These are phyloP conservation scores for Melampsora americana DNA, from an alignment of 1,284 basidiomycete genomes.

Conservation along the genomic window DNA sequence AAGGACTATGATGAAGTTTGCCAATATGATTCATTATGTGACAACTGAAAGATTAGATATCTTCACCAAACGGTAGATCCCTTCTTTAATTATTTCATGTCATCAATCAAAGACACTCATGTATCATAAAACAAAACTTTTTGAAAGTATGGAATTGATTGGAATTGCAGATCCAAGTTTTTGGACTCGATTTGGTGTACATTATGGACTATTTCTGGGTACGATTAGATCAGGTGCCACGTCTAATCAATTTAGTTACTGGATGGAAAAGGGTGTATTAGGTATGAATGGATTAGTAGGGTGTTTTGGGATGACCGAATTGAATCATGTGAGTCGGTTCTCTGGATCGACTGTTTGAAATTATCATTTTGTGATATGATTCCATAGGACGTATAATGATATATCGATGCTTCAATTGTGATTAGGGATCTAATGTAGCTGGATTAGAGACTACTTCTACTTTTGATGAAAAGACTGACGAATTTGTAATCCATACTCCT, in stretches of 20 bases:
- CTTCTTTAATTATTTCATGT: background rate
- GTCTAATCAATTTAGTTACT: slow-evolving; percentile 58
- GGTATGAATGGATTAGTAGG: slow-evolving; percentile 61
- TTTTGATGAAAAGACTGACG: slow-evolving; percentile 60
- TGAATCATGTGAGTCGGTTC: slow-evolving; percentile 48
- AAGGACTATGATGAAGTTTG: slow-evolving; percentile 54
- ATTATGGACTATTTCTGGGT: slow-evolving; percentile 61
- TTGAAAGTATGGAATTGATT: slow-evolving; percentile 46
- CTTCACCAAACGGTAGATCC: slow-evolving; percentile 56
- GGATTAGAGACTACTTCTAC: slow-evolving; percentile 63
- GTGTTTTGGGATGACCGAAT: slow-evolving; percentile 62
- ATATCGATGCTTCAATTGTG: slow-evolving; percentile 47
- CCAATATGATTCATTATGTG: slow-evolving; percentile 53
- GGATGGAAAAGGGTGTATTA: slow-evolving; percentile 61
- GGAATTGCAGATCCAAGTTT: slow-evolving; percentile 60
- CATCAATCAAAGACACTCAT: background rate
- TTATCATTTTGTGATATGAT: slow-evolving; percentile 42
- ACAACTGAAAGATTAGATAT: slow-evolving; percentile 57
- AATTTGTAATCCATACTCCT: slow-evolving; percentile 62
- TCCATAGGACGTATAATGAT: background rate
- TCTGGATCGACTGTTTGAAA: background rate
- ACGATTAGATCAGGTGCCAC: slow-evolving; percentile 56
- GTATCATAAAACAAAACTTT: background rate
- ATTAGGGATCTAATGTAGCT: slow-evolving; percentile 61
- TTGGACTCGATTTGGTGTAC: slow-evolving; percentile 61